Evolutionary conservation across 305 asterid genomes (phyloP).

Genomic region (Nicotiana rustica): DNA sequence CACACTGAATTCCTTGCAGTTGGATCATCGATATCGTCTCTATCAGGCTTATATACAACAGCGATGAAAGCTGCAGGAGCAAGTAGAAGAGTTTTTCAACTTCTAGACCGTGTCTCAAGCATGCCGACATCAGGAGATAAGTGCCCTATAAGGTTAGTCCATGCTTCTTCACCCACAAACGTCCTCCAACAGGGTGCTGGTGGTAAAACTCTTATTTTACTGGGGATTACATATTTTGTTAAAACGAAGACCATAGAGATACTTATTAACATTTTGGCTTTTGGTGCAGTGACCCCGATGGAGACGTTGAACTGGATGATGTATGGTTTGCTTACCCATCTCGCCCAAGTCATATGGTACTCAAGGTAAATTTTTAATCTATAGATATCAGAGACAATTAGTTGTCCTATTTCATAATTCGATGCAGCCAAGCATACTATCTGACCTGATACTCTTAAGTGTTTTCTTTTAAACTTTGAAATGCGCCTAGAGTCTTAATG

Average conservation of each 20-base stretch:
- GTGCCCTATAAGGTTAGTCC: conserved; percentile 70
- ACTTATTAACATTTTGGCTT: neutral
- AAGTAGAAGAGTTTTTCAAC: conserved; percentile 85
- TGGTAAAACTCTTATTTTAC: neutral
- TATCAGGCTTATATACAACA: conserved; percentile 67
- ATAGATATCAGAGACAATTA: neutral
- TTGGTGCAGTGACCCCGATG: conserved; percentile 59
- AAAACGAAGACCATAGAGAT: neutral
- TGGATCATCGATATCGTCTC: conserved; percentile 69
- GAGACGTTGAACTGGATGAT: conserved; percentile 70
- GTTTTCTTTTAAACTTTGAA: neutral
- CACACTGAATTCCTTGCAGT: conserved; percentile 51
- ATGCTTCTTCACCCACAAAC: neutral
- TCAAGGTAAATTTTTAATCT: conserved; percentile 54
- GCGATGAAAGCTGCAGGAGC: conserved; percentile 97
- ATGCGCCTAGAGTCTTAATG: neutral
- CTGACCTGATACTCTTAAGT: neutral
- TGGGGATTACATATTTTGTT: neutral
- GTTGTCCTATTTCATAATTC: neutral
- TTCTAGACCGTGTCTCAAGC: conserved; percentile 72
- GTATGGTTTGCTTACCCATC: conserved; percentile 89
- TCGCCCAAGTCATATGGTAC: conserved; percentile 71
- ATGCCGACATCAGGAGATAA: conserved; percentile 75
- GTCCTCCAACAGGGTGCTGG: neutral
- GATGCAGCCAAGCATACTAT: neutral